These are phyloP conservation scores for Cyberlindnera samutprakarnensis DNA, from an alignment of 805 yeast species.

Conservation along the genomic window DNA sequence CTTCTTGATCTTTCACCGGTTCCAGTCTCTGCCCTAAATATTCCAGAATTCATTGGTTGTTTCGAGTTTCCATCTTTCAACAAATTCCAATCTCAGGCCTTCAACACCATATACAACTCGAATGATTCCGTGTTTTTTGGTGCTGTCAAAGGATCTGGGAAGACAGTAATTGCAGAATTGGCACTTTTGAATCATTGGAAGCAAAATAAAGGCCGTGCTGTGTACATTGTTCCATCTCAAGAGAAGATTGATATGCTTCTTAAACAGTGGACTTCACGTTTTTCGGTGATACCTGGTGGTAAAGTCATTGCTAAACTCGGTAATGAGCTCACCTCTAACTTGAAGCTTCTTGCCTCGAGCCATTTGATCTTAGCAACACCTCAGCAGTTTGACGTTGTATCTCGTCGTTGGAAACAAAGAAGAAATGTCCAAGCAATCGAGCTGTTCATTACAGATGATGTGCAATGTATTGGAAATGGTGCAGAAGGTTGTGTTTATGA, in stretches of 20 bases:
- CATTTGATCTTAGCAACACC: conserved; percentile 78
- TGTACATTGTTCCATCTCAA: conserved; percentile 64
- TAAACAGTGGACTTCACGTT: conserved; percentile 46
- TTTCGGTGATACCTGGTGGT: conserved; percentile 45
- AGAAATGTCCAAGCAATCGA: conserved; percentile 62
- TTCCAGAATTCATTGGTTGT: conserved; percentile 36
- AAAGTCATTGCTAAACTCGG: conserved; percentile 50
- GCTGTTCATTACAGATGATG: conserved; percentile 64
- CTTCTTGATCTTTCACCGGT: conserved; percentile 44
- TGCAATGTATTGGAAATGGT: conserved; percentile 58
- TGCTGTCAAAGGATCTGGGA: conserved; percentile 70
- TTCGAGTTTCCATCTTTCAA: conserved; percentile 54
- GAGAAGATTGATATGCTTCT: conserved; percentile 40
- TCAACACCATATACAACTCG: conserved; percentile 48
- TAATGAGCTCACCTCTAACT: conserved; percentile 43
- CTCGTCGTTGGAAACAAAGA: conserved; percentile 80
- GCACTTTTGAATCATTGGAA: conserved; percentile 71
- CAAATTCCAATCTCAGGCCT: conserved; percentile 65
- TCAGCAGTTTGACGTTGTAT: conserved; percentile 59
- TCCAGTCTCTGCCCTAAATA: conserved; percentile 40
- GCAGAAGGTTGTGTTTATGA: conserved; percentile 60
- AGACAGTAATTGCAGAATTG: conserved; percentile 62
- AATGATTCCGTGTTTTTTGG: conserved; percentile 61
- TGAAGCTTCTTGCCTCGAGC: conserved; percentile 45
- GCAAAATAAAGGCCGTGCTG: conserved; percentile 57